Evolutionary conservation across 2,329 filamentous ascomycete genomes (phyloP).

Genomic region (Dactylonectria macrodidyma): DNA sequence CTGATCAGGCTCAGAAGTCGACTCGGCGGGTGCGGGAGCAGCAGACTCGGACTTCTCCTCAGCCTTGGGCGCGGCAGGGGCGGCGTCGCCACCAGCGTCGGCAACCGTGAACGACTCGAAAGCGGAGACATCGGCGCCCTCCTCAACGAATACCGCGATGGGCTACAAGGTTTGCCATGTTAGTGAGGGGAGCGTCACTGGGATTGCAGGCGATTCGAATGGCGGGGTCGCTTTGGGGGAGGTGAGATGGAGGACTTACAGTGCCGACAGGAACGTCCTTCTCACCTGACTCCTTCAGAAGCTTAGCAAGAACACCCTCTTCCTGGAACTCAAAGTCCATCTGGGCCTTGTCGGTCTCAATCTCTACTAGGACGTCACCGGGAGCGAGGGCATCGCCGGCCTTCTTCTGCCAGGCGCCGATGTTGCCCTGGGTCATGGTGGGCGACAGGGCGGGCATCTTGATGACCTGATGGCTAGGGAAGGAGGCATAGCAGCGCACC

Average conservation of each 20-base stretch:
- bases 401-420: slow-evolving; percentile 99
- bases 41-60: slow-evolving; percentile 76
- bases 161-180: slow-evolving; percentile 70
- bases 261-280: slow-evolving; percentile 96
- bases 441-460: slow-evolving; percentile 98
- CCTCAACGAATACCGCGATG: slow-evolving; percentile 95
- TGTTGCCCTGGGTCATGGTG: slow-evolving; percentile 97
- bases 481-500: slow-evolving; percentile 82
- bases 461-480: slow-evolving; percentile 94
- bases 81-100: slow-evolving; percentile 87
- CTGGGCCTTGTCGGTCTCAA: slow-evolving; percentile 99
- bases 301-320: slow-evolving; percentile 94
- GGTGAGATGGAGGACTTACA: slow-evolving; percentile 72
- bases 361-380: slow-evolving; percentile 96
- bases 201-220: slow-evolving; percentile 10
- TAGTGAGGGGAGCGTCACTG: slow-evolving; percentile 25
- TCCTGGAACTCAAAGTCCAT: slow-evolving; percentile 99
- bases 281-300: slow-evolving; percentile 91
- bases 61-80: slow-evolving; percentile 75
- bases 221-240: slow-evolving; percentile 31
- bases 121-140: slow-evolving; percentile 86
- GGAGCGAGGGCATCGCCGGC: slow-evolving; percentile 88
- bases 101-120: slow-evolving; percentile 91
- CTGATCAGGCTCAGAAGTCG: slow-evolving; percentile 74
- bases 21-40: slow-evolving; percentile 62